Base-by-base conservation (phyloP, 1,139 yeast genomes). In the Kodamaea plutei region DNA sequence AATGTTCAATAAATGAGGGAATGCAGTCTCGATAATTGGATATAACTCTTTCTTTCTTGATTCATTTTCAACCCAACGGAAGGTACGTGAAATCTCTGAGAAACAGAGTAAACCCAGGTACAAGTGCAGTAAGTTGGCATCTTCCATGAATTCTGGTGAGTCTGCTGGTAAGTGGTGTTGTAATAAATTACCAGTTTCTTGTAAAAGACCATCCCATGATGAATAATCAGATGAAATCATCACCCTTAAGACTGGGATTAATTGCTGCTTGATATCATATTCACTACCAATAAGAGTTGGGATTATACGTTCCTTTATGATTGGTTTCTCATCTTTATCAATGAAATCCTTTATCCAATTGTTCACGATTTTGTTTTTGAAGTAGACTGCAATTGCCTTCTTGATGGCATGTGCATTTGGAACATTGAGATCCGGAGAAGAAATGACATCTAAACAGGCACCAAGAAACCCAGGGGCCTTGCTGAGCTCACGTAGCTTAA, bases 351-450 rank as follows among this genome's bases (percentile, higher is more conserved):
- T 38, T 13, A 47, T 44, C 97, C 97, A 91, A 39, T 71, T 69
- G 36, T 73, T 72, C 9, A 71, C 61, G 16, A 88, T 68, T 37
- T 79, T 67, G 54, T 91, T 91, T 53, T 91, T 91, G 59, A 91
- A 77, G 54, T 79, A 89, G 17, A 91, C 81, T 0, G 95, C 94
- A 11, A 95, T 84, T 8, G 95, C 91, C 31, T 79, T 71, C 43
- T 80, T 77, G 27, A 84, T 73, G 19, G 70, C 72, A 1, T 70
- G 64, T 13, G 76, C 66, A 4, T 78, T 78, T 8, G 69, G 71
- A 10, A 60, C 61, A 24, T 72, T 69, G n/a, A 69, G 34, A 28
- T 41, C 46, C 12, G 50, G 22, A 5, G 45, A 40, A 20, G 50
- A 44, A 23, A 85, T 71, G 34, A 91, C 79, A 48, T 85, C 91